Evolutionary conservation across 2,329 filamentous ascomycete species (phyloP).

Genomic region (Fusarium pilosicola): DNA sequence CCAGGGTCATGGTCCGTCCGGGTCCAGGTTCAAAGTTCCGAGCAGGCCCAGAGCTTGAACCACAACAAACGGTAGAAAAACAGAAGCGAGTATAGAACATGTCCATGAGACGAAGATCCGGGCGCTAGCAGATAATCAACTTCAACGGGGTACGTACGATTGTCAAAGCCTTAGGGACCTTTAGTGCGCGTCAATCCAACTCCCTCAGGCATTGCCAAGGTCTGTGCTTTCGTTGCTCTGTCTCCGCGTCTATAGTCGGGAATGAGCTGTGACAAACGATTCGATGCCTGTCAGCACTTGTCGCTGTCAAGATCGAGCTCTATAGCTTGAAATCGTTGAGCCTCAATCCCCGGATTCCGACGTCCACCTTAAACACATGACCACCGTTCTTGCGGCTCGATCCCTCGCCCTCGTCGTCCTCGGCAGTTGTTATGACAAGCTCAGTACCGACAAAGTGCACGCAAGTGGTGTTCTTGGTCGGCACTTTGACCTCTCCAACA

Average conservation of each 20-base stretch:
- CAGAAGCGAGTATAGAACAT: background rate
- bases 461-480: conserved; percentile 84
- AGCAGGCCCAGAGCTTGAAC: conserved; percentile 1
- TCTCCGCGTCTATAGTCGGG: conserved; percentile 3
- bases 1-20: conserved; percentile 24
- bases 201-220: conserved; percentile 7
- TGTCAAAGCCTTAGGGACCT: conserved; percentile 3
- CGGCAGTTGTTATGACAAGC: conserved; percentile 82
- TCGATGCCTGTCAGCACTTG: background rate
- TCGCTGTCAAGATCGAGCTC: background rate
- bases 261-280: background rate
- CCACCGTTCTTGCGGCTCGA: conserved; percentile 73
- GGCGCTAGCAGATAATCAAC: background rate
- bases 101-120: conserved; percentile 1
- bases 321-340: conserved; percentile 71
- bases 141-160: background rate
- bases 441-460: conserved; percentile 79
- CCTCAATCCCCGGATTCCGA: conserved; percentile 73
- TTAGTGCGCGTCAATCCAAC: conserved; percentile 7
- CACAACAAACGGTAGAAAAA: conserved; percentile 5
- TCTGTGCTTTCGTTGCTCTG: conserved; percentile 26
- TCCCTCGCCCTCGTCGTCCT: conserved; percentile 72
- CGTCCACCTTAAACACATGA: conserved; percentile 78
- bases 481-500: conserved; percentile 78
- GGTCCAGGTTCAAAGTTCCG: conserved; percentile 1